Conservation (phyloP, 2,329 filamentous ascomycete species). For the Corinectria fuckeliana region DNA sequence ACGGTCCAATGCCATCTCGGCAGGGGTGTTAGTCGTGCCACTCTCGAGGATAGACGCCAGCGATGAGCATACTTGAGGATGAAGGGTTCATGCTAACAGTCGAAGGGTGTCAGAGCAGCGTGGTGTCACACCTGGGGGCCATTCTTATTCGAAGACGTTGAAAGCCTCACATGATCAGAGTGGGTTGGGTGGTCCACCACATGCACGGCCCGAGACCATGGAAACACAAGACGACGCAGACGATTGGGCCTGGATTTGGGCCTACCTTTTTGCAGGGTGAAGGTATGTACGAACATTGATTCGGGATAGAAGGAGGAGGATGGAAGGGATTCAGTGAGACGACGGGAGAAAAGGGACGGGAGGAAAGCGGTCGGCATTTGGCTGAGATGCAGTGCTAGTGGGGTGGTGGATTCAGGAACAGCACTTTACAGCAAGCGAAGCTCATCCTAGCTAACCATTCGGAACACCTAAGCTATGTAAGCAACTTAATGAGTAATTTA, state of each 20-base stretch:
- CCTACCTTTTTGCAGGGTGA: slow-evolving; percentile 1
- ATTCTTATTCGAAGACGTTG: slow-evolving; percentile 13
- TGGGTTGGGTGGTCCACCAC: slow-evolving; percentile 5
- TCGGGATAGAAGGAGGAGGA: not conserved
- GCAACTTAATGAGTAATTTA: too few species aligned
- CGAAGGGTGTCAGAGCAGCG: not conserved
- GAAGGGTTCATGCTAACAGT: slow-evolving; percentile 2
- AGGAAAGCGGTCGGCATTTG: not conserved
- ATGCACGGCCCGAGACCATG: slow-evolving; percentile 6
- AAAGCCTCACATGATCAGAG: slow-evolving; percentile 12
- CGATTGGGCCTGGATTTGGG: slow-evolving; percentile 3
- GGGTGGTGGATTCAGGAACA: slow-evolving; percentile 16
- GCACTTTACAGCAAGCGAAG: not conserved
- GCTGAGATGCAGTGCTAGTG: not conserved
- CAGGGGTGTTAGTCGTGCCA: slow-evolving; percentile 16
- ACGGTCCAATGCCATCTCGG: slow-evolving; percentile 12
- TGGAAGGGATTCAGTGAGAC: not conserved
- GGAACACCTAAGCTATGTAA: not conserved
- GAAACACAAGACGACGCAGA: not conserved
- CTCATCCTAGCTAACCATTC: not conserved
- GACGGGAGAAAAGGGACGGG: not conserved
- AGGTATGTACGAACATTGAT: too few species aligned
- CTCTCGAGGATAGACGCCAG: slow-evolving; percentile 14
- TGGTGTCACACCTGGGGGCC: slow-evolving; percentile 13
- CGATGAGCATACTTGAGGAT: slow-evolving; percentile 4